Evolutionary conservation across 2,329 filamentous ascomycete genomes (phyloP), one percentile per base, ranked within the genome.

Genomic region (Microdochium trichocladiopsis): DNA sequence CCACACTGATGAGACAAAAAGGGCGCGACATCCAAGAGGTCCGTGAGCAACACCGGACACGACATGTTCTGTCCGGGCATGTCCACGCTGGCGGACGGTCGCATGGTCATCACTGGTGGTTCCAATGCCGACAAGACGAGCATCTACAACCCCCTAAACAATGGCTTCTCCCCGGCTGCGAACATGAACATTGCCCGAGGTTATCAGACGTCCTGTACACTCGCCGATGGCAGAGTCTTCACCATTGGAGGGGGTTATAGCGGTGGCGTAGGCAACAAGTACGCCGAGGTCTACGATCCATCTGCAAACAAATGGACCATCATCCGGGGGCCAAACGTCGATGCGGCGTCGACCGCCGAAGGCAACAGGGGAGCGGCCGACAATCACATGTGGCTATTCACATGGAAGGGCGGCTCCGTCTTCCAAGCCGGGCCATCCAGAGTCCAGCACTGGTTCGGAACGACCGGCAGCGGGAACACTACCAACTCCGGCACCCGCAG

Each of bases 401-500:
- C 58, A 14, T 77, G 74, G 74, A 75, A 68, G 52, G 62, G 68
- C 52, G 65, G 66, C 6, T 70, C 63, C 16, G 70, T 79, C 4
- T 79, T 82, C 60, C 78, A 82, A 57, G 79, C 77, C 2, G 79
- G 79, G 0, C 79, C 79, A 1, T 75, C 72, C 51, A 73, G 66
- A 48, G 65, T 67, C 1, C 80, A 82, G 74, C 75, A 84, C 59
- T 84, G 81, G 81, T 83, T 76, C 57, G 66, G 68, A 28, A 77
- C 73, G 0, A 58, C 58, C 1, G 73, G 72, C 5, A 63, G 61
- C 28, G 79, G 80, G 2, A 60, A 61, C 16, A 59, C 70, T 16
- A 56, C 57, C 2, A 55, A 60, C 10, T 78, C 77, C 1, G 78
- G 78, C 0, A 65, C 55, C 2, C 67, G 78, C 4, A 66, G 63